Evolutionary conservation across 2,329 filamentous ascomycete species (phyloP), one percentile per base, ranked within the genome.

Genomic region (Penicillium decumbens): DNA sequence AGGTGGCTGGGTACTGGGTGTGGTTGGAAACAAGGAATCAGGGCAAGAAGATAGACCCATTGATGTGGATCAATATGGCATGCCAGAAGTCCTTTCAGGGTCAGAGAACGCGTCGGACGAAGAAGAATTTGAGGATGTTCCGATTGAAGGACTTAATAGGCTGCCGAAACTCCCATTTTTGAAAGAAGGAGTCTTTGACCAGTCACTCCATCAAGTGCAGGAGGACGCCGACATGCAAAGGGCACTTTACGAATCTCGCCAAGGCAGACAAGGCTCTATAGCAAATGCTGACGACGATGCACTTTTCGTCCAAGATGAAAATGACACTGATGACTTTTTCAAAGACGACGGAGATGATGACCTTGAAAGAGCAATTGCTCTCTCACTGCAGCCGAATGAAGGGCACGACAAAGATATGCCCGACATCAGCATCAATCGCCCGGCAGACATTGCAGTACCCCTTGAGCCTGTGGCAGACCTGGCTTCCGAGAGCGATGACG

Each of bases 1-100:
- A 67, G 93, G 93, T 40, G 93, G 93, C 4, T 98, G 91, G 90
- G 92, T 92, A 0, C 74, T 98, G 5, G 93, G 93, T 45, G 93
- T 98, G 24, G 91, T 98, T 20, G 90, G 86, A 54, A 89, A 84
- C 51, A 95, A 88, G 56, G 82, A 93, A 43, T 80, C 85, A 38
- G 90, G 89, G 2, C 80, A 88, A 55, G 82, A 83, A 25, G 85
- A 91, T 55, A 95, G 90, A 66, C 92, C 93, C 0, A 97, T 98
- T 52, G 90, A 97, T 65, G 82, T 98, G 15, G 93, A 98, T 65
- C 81, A 71, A 75, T 46, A 77, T 80, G 60, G 75, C 77, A 62
- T 67, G 29, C 64, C 67, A 9, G 61, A 66, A 9, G 50, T 77
- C 32, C 79, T 81, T 24, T 78, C 81, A 43, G 75, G 77, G 1